A percentile compares a stretch with the other conserved stretches of the same genome.
Conservation (phyloP, 306 rosid genomes). For the Cicer judaicum region DNA sequence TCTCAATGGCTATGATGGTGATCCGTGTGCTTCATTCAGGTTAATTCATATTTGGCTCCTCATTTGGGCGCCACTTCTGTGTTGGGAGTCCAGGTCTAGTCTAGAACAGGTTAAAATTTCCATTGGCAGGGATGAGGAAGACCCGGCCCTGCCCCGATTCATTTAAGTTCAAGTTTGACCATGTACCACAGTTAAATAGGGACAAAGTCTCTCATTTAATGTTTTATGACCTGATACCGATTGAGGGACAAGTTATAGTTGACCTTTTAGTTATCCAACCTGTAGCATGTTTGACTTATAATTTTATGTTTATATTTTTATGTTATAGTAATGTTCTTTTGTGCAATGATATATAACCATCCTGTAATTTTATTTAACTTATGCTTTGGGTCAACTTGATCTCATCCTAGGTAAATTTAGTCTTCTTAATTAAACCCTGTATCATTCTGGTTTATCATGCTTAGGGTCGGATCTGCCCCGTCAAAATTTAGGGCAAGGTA, state of each 20-base stretch:
- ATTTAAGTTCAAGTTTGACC: background rate
- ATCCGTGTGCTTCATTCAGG: background rate
- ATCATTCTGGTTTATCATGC: too few species aligned
- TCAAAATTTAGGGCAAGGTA: too few species aligned
- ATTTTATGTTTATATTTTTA: too few species aligned
- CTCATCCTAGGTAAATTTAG: too few species aligned
- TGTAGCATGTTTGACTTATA: too few species aligned
- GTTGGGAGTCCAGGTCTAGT: background rate
- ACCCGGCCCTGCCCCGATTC: background rate
- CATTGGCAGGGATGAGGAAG: background rate
- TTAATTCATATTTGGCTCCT: background rate
- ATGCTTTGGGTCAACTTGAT: too few species aligned
- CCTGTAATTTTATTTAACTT: too few species aligned
- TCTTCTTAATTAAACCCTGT: too few species aligned
- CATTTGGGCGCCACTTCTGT: background rate
- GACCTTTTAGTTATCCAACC: background rate
- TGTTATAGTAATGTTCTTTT: too few species aligned
- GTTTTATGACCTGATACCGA: background rate
- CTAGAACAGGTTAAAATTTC: background rate
- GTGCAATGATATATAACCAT: too few species aligned
- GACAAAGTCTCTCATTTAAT: background rate
- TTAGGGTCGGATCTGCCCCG: too few species aligned
- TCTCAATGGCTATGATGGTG: background rate
- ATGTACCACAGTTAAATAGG: background rate
- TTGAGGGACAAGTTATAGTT: background rate